Percentiles rank a stretch among this genome's conserved stretches.
Conservation (phyloP, 1,284 basidiomycete genomes). For the Stereum hirsutum region DNA sequence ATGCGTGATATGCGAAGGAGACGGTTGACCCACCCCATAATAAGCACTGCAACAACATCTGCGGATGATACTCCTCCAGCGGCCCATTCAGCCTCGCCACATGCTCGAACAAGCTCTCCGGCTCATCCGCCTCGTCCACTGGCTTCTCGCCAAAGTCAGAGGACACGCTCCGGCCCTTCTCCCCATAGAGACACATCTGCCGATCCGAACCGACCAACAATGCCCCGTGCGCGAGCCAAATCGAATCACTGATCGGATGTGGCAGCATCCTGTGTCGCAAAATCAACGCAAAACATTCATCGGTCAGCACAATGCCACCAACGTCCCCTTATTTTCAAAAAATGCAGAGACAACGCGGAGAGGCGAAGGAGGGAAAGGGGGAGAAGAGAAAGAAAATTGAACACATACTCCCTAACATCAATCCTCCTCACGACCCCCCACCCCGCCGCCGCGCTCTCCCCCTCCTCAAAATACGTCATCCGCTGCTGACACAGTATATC, state of each 20-base stretch:
- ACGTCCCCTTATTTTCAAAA: no score
- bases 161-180: conserved; percentile 17
- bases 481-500: conserved; percentile 84
- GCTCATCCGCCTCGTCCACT: no score
- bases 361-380: neutral
- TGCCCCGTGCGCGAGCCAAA: conserved; percentile 79
- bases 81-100: conserved; percentile 80
- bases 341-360: no score
- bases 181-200: conserved; percentile 66
- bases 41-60: conserved; percentile 85
- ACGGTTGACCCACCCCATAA: conserved; percentile 60
- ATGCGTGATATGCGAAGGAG: neutral
- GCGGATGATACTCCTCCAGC: conserved; percentile 83
- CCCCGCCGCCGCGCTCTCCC: no score
- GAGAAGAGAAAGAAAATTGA: conserved; percentile 1
- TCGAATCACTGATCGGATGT: conserved; percentile 74
- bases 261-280: conserved; percentile 55
- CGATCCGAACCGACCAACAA: conserved; percentile 71
- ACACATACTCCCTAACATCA: conserved; percentile 54
- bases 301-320: no score
- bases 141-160: conserved; percentile 10
- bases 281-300: no score
- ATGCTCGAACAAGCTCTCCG: conserved; percentile 60
- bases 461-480: conserved; percentile 81
- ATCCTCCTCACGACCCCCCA: conserved; percentile 74